Evolutionary conservation across 2,329 filamentous ascomycete species (phyloP).

Genomic region (Dothideomycetidae sp.): DNA sequence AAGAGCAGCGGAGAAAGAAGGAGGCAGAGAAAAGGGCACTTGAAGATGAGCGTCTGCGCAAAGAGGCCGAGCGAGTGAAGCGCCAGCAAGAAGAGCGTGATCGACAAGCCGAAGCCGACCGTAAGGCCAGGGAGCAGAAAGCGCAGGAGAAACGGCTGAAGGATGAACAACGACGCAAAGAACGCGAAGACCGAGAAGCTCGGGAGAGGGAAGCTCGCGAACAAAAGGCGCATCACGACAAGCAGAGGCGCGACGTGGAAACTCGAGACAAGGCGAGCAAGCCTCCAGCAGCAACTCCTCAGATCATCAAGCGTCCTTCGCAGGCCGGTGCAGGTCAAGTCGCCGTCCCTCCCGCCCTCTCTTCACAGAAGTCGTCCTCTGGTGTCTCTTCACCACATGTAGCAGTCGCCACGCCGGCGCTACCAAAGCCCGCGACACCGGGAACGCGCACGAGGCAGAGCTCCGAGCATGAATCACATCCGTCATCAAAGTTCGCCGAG

Average conservation of each 20-base stretch:
- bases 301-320: constrained; percentile 43
- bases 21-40: constrained; percentile 82
- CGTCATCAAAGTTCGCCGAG: constrained; percentile 50
- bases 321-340: constrained; percentile 38
- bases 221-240: constrained; percentile 43
- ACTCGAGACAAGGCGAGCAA: constrained; percentile 30
- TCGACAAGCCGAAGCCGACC: constrained; percentile 69
- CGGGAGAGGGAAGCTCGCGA: constrained; percentile 67
- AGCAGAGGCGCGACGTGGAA: constrained; percentile 48
- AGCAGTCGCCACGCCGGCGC: constrained; percentile 60
- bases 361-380: constrained; percentile 37
- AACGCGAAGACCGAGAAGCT: constrained; percentile 46
- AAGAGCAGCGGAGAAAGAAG: constrained; percentile 82
- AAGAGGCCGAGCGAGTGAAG: constrained; percentile 71
- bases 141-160: constrained; percentile 67
- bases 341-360: constrained; percentile 39
- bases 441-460: constrained; percentile 54
- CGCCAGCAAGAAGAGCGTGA: constrained; percentile 74
- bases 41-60: constrained; percentile 73
- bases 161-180: constrained; percentile 60
- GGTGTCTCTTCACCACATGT: constrained; percentile 65
- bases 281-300: constrained; percentile 26
- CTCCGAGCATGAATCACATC: constrained; percentile 63
- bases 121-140: constrained; percentile 65
- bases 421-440: constrained; percentile 72